Base-by-base conservation (phyloP, 2,329 filamentous ascomycete species). In the Fusarium bulbicola region DNA sequence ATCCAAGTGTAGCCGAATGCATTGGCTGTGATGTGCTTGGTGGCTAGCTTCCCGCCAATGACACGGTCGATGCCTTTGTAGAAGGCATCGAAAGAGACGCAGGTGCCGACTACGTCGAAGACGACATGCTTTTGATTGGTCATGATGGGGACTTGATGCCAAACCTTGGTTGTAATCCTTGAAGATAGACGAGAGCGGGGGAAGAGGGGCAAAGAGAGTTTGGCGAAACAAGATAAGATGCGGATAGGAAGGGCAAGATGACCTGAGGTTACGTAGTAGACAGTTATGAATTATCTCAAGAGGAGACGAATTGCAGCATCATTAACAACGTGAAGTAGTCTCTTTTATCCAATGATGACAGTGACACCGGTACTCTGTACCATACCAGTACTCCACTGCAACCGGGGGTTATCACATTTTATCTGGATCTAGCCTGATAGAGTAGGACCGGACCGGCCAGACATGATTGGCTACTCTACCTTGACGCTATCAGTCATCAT, bases 1-100 rank as follows among this genome's bases (percentile, higher is more conserved):
- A 61, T 61, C 59, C 59, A 61, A 16, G 49, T 61, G 21, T 61
- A 61, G 59, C 59, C 59, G n/a, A 61, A 56, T 32, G 59, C 49
- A 37, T 26, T 52, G 39, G 59, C 59, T 24, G 59, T 61, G 30
- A 61, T 61, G 16, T 56, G 15, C 14, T 61, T 56, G 7, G 49
- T 7, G 20, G 49, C 39, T 6, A 61, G 49, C 37, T 57, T 61
- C 24, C 57, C 24, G 39, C 59, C 59, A 0, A 61, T 61, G 24
- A 20, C 13, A 5, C 39, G 59, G 7, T 57, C 30, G 5, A 61
- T 61, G 16, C 59, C 59, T 0, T 36, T 45, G 37, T 61, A 56
- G 49, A 61, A 61, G 11, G 59, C 59, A 45, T 61, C 32, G 9
- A 61, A 61, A 1, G 59, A 61, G 3, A 61, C 59, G 15, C 59